Base-by-base conservation (phyloP, 768 basidiomycete genomes). In the Boletus bicolor region DNA sequence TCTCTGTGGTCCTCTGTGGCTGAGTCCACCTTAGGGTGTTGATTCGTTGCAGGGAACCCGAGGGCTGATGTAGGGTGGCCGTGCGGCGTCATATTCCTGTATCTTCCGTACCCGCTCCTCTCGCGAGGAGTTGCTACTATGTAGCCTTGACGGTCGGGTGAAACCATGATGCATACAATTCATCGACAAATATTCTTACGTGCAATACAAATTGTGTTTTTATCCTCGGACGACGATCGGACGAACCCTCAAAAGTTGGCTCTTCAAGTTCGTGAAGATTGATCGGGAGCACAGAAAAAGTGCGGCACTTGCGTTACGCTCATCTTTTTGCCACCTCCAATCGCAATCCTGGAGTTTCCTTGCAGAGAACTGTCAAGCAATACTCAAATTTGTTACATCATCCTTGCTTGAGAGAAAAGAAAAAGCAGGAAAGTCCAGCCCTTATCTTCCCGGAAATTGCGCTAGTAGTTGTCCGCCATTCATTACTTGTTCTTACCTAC, bases 21-120 rank as follows among this genome's bases (percentile, higher is more conserved):
- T 76, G 77, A 79, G 79, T 83, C 78, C 77, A 58, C 75, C 69
- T 67, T 36, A 62, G 65, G 77, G 82, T 75, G 82, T 86, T 68
- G 84, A 84, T 74, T 82, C 76, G 79, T 66, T 64, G 49, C 51
- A 49, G 54, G 63, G 61, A 64, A 64, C 60, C n/a, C 5, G 72
- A 67, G 75, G 68, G 77, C 77, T 77, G 76, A 78, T 72, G 73
- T 68, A 68, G 70, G 71, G 66, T 59, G 67, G 69, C 60, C 57
- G 68, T 63, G 80, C 76, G 78, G 83, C 83, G 83, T 86, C 81
- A 89, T 89, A 88, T 89, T 87, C 83, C 85, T 86, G 76, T 78
- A 85, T 83, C 81, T 83, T 76, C 86, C 82, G 85, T 85, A 87
- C 74, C 68, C 71, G 50, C 68, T 72, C 64, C 70, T 64, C 67